Conservation (phyloP, 2,329 filamentous ascomycete species). For the Chaetomium sp. region DNA sequence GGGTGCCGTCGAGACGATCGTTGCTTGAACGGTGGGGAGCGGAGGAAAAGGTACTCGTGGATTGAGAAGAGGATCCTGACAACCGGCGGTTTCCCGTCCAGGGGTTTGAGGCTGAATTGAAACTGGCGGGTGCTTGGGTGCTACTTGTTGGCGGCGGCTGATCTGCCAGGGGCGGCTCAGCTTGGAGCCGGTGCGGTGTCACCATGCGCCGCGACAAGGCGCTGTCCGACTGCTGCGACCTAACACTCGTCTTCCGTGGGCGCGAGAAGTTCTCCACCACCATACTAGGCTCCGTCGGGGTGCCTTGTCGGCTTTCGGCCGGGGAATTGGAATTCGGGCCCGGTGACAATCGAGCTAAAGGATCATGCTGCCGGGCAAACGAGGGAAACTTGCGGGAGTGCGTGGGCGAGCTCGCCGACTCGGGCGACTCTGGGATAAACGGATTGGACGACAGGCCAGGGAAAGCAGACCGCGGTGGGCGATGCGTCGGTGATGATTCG, state of each 20-base stretch:
- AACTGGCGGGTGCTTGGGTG: constrained; percentile 12
- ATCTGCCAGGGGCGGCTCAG: constrained; percentile 18
- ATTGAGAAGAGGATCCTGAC: constrained; percentile 43
- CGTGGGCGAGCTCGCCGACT: constrained; percentile 10
- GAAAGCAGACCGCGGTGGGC: constrained; percentile 25
- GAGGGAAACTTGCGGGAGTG: constrained; percentile 21
- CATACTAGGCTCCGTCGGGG: constrained; percentile 28
- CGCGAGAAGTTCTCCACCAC: constrained; percentile 54
- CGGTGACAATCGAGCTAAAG: constrained; percentile 19
- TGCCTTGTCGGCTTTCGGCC: constrained; percentile 27
- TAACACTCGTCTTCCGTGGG: constrained; percentile 46
- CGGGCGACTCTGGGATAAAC: constrained; percentile 25
- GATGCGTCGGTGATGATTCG: constrained; percentile 19
- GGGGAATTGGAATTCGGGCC: constrained; percentile 25
- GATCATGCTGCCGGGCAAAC: constrained; percentile 17
- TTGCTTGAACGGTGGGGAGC: constrained; percentile 34
- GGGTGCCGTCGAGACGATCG: constrained; percentile 29
- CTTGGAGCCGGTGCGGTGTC: constrained; percentile 13
- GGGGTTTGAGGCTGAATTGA: constrained; percentile 15
- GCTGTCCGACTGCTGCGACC: constrained; percentile 20
- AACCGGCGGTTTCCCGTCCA: constrained; percentile 39
- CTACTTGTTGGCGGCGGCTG: constrained; percentile 24
- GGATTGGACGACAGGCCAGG: constrained; percentile 30
- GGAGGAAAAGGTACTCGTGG: constrained; percentile 41
- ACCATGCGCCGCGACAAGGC: constrained; percentile 17